phyloP scores from a whole-genome alignment of 306 rosid species.

The Dalbergia oliveri region DNA sequence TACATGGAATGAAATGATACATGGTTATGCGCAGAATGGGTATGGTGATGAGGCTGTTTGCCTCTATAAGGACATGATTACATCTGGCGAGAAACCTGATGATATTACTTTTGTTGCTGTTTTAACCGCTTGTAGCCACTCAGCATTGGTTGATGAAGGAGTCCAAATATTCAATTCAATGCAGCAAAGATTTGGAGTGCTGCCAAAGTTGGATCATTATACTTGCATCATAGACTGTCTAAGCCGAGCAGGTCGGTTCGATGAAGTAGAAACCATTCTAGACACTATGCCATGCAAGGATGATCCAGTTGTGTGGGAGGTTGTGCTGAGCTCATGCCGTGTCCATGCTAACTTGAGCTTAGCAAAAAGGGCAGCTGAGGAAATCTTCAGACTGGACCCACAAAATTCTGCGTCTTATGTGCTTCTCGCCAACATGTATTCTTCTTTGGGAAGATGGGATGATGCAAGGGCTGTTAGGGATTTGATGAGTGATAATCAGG shows the following conservation, averaged over 20 bases:
- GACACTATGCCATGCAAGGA: conserved; percentile 72
- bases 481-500: conserved; percentile 65
- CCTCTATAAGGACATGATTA: conserved; percentile 70
- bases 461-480: conserved; percentile 73
- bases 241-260: conserved; percentile 74
- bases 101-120: conserved; percentile 70
- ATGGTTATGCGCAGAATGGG: conserved; percentile 86
- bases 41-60: conserved; percentile 68
- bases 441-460: conserved; percentile 89
- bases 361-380: conserved; percentile 75
- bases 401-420: conserved; percentile 68
- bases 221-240: conserved; percentile 81
- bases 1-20: conserved; percentile 87
- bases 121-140: conserved; percentile 85
- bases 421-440: conserved; percentile 82
- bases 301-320: conserved; percentile 87
- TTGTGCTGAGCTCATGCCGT: conserved; percentile 82
- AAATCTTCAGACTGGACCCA: conserved; percentile 69
- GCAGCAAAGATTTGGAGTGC: conserved; percentile 58
- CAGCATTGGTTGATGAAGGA: conserved; percentile 77
- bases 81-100: conserved; percentile 67
- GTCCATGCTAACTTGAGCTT: conserved; percentile 67
- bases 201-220: conserved; percentile 71
- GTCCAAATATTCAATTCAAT: conserved; percentile 72
- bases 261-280: conserved; percentile 70